Evolutionary conservation across 1,139 yeast species (phyloP).

Genomic region (Tardiomyces depauwii): DNA sequence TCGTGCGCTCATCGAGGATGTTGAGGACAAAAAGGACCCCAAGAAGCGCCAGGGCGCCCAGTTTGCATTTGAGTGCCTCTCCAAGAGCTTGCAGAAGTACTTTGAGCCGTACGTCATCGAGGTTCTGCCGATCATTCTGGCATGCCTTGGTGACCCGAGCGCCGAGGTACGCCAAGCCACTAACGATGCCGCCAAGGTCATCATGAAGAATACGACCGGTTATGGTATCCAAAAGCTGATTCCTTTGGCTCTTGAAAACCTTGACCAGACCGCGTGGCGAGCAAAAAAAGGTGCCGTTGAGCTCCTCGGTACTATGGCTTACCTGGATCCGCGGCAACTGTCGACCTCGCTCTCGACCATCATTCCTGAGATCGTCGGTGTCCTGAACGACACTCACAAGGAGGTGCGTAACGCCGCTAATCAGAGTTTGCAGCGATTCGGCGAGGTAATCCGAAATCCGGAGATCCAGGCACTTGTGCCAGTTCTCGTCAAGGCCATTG

Average conservation of each 20-base stretch:
- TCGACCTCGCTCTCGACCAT: conserved; percentile 81
- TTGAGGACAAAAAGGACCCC: conserved; percentile 75
- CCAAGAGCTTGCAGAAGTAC: conserved; percentile 57
- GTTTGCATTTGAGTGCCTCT: conserved; percentile 74
- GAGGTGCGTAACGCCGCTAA: conserved; percentile 96
- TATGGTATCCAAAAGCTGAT: conserved; percentile 85
- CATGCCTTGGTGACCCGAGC: conserved; percentile 72
- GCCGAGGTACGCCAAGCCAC: conserved; percentile 88
- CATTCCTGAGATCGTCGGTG: conserved; percentile 94
- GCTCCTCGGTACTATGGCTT: conserved; percentile 94
- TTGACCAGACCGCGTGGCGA: conserved; percentile 92
- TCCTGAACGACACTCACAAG: conserved; percentile 87
- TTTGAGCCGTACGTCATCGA: conserved; percentile 95
- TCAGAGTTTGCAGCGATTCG: conserved; percentile 76
- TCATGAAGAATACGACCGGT: conserved; percentile 87
- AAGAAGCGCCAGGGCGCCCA: conserved; percentile 81
- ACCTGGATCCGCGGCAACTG: conserved; percentile 86
- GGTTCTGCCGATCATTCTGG: conserved; percentile 67
- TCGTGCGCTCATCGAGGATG: conserved; percentile 67
- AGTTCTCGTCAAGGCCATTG: conserved; percentile 80
- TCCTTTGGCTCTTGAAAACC: conserved; percentile 77
- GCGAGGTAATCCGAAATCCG: conserved; percentile 95
- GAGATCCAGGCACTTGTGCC: conserved; percentile 92
- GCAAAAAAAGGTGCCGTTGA: conserved; percentile 96
- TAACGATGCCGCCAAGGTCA: conserved; percentile 70